phyloP scores from a whole-genome alignment of 257 asterid species.

The Rehmannia glutinosa region DNA sequence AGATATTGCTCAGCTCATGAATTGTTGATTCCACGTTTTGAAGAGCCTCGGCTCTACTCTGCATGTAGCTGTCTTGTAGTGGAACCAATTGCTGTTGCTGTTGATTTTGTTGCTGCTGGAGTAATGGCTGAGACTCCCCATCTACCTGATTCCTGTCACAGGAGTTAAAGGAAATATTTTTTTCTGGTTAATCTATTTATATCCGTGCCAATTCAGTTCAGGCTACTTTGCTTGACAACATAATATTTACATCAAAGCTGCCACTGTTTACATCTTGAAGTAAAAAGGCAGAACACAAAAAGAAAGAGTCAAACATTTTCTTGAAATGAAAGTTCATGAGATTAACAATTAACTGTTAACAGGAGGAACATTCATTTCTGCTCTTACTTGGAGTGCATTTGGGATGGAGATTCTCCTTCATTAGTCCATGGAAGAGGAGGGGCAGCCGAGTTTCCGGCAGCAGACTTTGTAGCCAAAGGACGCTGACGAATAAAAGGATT shows the following conservation, averaged over 20 bases:
- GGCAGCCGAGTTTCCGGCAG: constrained; percentile 42
- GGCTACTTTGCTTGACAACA: no score
- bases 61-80: constrained; percentile 86
- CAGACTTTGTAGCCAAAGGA: constrained; percentile 64
- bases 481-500: constrained; percentile 94
- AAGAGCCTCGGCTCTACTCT: constrained; percentile 95
- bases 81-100: constrained; percentile 89
- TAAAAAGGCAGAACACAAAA: not conserved
- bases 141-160: constrained; percentile 59
- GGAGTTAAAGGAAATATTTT: constrained; percentile 15
- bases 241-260: not conserved
- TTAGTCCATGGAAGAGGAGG: constrained; percentile 86
- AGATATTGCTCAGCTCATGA: constrained; percentile 82
- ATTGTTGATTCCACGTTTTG: constrained; percentile 90
- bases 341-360: not conserved
- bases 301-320: not conserved
- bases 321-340: not conserved
- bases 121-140: constrained; percentile 74
- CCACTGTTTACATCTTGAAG: not conserved
- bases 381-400: constrained; percentile 53
- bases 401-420: constrained; percentile 50
- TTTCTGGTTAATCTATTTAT: not conserved
- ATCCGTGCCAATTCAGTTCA: not conserved
- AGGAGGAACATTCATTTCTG: not conserved
- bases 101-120: constrained; percentile 76